Conservation (phyloP, 768 basidiomycete species). For the Daedalea quercina region DNA sequence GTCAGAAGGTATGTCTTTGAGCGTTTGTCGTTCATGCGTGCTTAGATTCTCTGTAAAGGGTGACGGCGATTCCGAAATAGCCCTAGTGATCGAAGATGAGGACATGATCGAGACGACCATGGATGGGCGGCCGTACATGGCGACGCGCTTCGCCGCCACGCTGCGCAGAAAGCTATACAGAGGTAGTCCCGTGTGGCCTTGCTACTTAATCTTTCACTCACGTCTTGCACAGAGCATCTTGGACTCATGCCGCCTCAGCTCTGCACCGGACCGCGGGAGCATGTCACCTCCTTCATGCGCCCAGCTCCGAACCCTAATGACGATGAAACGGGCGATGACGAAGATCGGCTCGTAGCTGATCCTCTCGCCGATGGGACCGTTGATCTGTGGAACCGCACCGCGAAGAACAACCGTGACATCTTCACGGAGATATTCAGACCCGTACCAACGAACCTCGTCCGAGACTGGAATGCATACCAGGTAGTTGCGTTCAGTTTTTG, state of each 20-base stretch:
- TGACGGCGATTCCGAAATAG: conserved; percentile 93
- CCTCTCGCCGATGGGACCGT: conserved; percentile 60
- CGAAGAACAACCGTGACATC: conserved; percentile 73
- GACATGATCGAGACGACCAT: conserved; percentile 71
- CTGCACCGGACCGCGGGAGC: conserved; percentile 35
- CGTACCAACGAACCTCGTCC: conserved; percentile 79
- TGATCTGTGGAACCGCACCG: conserved; percentile 61
- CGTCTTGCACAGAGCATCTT: conserved; percentile 58
- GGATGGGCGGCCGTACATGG: conserved; percentile 71
- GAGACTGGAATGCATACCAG: conserved; percentile 73
- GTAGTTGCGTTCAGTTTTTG: conserved; percentile 38
- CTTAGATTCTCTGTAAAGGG: conserved; percentile 38
- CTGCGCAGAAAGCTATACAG: conserved; percentile 79
- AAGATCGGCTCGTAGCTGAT: conserved; percentile 71
- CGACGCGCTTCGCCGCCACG: conserved; percentile 74
- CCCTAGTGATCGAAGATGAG: conserved; percentile 83
- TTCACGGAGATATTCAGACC: conserved; percentile 84
- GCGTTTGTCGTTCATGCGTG: not conserved
- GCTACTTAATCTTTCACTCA: conserved; percentile 4
- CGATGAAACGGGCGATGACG: conserved; percentile 51
- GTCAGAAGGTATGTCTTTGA: conserved; percentile 49
- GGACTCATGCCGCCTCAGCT: conserved; percentile 78
- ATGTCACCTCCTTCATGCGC: conserved; percentile 58
- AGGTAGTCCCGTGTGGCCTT: conserved; percentile 36
- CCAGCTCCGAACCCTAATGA: conserved; percentile 67